Percentiles rank a stretch among this genome's conserved stretches.
Evolutionary conservation across 768 basidiomycete species (phyloP).

Genomic region (Trametes elegans): DNA sequence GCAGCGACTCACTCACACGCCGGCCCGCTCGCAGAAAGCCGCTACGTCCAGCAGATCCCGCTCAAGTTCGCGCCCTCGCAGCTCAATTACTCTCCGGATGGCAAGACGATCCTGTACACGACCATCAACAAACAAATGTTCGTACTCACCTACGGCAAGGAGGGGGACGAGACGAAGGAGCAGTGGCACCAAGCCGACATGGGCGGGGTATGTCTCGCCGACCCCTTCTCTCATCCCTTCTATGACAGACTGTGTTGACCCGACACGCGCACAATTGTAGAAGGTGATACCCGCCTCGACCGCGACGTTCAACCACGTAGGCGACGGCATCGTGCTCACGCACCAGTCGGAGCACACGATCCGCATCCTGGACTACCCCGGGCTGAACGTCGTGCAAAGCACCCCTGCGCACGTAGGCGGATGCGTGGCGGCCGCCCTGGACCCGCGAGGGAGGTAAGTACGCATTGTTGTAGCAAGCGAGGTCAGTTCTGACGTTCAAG

Average conservation of each 20-base stretch:
- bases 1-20: not conserved
- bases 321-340: conserved; percentile 68
- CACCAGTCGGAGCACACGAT: conserved; percentile 63
- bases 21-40: conserved; percentile 58
- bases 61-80: conserved; percentile 63
- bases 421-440: conserved; percentile 72
- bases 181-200: conserved; percentile 43
- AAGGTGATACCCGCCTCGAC: conserved; percentile 52
- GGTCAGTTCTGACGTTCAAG: not conserved
- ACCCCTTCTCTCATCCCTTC: too few species aligned
- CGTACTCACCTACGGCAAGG: conserved; percentile 57
- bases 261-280: not conserved
- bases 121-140: conserved; percentile 59
- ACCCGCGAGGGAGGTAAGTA: conserved; percentile 70
- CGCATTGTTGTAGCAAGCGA: not conserved
- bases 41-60: conserved; percentile 57
- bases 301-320: conserved; percentile 73
- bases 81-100: conserved; percentile 72
- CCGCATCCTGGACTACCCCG: conserved; percentile 69
- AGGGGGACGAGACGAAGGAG: conserved; percentile 52
- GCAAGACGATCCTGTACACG: conserved; percentile 60
- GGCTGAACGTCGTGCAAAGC: conserved; percentile 54
- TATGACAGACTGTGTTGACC: too few species aligned
- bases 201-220: conserved; percentile 19
- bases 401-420: conserved; percentile 78